Evolutionary conservation across 1,284 basidiomycete species (phyloP).

Genomic region (Marasmius tenuissimus): DNA sequence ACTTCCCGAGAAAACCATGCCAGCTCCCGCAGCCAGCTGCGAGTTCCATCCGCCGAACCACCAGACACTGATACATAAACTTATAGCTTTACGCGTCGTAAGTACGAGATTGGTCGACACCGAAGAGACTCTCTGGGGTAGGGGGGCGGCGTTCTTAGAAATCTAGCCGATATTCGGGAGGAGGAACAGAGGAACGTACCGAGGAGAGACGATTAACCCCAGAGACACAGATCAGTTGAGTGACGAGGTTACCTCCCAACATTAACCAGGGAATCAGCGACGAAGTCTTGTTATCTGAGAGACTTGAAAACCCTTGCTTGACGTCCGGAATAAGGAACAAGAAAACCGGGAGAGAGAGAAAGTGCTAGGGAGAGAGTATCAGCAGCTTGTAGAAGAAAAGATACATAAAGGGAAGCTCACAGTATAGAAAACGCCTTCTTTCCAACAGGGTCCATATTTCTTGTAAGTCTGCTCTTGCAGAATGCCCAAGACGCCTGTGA

Average conservation of each 20-base stretch:
- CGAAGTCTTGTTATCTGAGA: conserved; percentile 29
- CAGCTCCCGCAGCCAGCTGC: conserved; percentile 58
- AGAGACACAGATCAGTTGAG: conserved; percentile 85
- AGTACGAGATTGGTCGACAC: conserved; percentile 74
- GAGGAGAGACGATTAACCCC: conserved; percentile 85
- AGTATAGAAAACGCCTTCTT: conserved; percentile 85
- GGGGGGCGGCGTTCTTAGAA: background rate
- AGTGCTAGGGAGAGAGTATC: conserved; percentile 43
- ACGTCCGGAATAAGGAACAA: conserved; percentile 61
- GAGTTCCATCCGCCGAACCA: conserved; percentile 72
- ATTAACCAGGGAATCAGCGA: conserved; percentile 45
- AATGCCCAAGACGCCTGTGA: conserved; percentile 75
- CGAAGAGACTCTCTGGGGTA: conserved; percentile 62
- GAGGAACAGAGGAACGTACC: conserved; percentile 38
- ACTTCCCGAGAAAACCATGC: conserved; percentile 68
- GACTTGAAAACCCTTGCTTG: conserved; percentile 49
- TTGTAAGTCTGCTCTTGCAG: conserved; percentile 83
- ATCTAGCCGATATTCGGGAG: background rate
- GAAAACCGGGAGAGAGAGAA: conserved; percentile 77
- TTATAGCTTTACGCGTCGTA: conserved; percentile 69
- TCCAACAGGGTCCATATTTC: conserved; percentile 77
- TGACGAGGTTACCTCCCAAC: conserved; percentile 69
- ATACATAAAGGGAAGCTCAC: conserved; percentile 32
- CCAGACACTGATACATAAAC: conserved; percentile 74
- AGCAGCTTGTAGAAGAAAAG: background rate